phyloP scores from a whole-genome alignment of 2,329 filamentous ascomycete species.

The Fusarium dlaminii region DNA sequence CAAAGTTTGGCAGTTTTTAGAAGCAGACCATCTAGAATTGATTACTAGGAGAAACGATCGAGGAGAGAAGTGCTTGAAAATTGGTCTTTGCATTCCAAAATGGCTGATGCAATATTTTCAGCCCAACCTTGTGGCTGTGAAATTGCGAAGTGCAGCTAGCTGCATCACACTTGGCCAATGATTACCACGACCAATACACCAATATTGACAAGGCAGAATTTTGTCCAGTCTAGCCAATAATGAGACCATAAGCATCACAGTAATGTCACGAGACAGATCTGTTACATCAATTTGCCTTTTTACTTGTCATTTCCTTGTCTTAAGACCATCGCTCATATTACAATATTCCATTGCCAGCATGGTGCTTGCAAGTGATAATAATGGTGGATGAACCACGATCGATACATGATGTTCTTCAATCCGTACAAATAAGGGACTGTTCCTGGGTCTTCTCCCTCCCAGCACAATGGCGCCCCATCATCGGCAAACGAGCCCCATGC shows the following conservation, averaged over 20 bases:
- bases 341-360: neutral
- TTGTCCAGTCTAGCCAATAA: neutral
- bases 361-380: neutral
- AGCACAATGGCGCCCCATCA: neutral
- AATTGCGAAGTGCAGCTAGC: neutral
- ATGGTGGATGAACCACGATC: too few species aligned
- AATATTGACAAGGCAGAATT: neutral
- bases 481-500: neutral
- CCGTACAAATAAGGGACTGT: neutral
- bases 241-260: neutral
- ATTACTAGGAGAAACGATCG: too few species aligned
- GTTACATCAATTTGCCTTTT: neutral
- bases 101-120: too few species aligned
- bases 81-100: neutral
- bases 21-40: accelerated
- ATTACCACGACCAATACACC: neutral
- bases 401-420: neutral
- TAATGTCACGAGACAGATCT: neutral
- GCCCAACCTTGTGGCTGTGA: neutral
- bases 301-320: neutral
- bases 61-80: neutral
- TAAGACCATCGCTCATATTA: too few species aligned
- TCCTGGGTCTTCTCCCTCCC: neutral
- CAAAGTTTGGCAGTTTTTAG: neutral
- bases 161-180: neutral